Evolutionary conservation across 148 eudicot species (phyloP).

Genomic region (Vaccinium vitisidaea): DNA sequence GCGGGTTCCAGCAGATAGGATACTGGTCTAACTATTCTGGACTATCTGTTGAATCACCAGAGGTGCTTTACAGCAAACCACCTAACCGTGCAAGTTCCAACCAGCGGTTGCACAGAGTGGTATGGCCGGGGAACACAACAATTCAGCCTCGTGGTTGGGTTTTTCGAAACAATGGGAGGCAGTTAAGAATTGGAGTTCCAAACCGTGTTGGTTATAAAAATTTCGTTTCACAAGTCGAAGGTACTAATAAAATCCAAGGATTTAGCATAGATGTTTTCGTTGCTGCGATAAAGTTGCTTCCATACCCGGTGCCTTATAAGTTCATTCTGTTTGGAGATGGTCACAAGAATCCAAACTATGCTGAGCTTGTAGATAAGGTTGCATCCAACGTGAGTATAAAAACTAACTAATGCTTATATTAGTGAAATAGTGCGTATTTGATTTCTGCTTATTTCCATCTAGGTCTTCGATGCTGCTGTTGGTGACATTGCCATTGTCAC

Average conservation of each 20-base stretch:
- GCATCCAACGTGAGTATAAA: slow-evolving; percentile 28
- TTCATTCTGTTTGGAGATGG: slow-evolving; percentile 38
- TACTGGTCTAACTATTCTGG: slow-evolving; percentile 46
- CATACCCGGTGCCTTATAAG: slow-evolving; percentile 31
- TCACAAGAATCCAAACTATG: slow-evolving; percentile 31
- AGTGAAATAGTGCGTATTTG: background rate
- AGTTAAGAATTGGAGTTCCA: slow-evolving; percentile 34
- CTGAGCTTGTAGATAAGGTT: slow-evolving; percentile 27
- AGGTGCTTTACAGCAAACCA: slow-evolving; percentile 20
- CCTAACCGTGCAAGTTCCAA: slow-evolving; percentile 28
- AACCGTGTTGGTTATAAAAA: slow-evolving; percentile 25
- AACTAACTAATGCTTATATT: background rate
- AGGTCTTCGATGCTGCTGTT: slow-evolving; percentile 58
- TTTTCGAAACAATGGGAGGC: slow-evolving; percentile 33
- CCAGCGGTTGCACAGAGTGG: slow-evolving; percentile 21
- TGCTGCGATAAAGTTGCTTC: slow-evolving; percentile 31
- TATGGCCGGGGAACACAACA: slow-evolving; percentile 39
- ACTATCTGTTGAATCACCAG: slow-evolving; percentile 37
- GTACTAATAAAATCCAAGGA: slow-evolving; percentile 20
- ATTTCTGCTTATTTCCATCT: slow-evolving; percentile 10
- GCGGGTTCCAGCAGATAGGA: slow-evolving; percentile 23
- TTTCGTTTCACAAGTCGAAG: slow-evolving; percentile 23
- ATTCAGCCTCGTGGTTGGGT: slow-evolving; percentile 45
- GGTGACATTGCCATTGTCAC: slow-evolving; percentile 60
- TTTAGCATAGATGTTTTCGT: slow-evolving; percentile 37